Conservation (phyloP, 2,329 filamentous ascomycete genomes). For the Cercospora zeina region DNA sequence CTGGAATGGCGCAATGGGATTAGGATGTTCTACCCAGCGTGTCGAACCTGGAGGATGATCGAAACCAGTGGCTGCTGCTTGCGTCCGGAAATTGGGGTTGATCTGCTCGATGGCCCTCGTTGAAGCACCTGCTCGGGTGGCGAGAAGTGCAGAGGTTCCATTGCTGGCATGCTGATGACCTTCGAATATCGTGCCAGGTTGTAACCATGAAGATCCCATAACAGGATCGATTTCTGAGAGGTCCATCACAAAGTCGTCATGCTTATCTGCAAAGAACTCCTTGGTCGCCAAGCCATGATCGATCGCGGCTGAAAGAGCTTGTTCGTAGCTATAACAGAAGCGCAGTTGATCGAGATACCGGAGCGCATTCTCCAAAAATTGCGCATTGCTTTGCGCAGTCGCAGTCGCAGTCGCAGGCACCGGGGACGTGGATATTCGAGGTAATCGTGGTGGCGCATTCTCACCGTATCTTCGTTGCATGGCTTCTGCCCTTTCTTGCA, state of each 20-base stretch:
- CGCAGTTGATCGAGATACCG: conserved; percentile 62
- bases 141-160: conserved; percentile 27
- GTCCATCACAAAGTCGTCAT: conserved; percentile 61
- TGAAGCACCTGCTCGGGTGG: conserved; percentile 23
- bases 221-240: conserved; percentile 54
- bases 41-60: conserved; percentile 38
- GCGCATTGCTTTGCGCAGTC: conserved; percentile 33
- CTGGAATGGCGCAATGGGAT: conserved; percentile 33
- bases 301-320: conserved; percentile 55
- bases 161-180: conserved; percentile 61
- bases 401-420: conserved; percentile 25
- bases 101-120: conserved; percentile 37
- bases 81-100: conserved; percentile 35
- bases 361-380: conserved; percentile 58
- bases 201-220: conserved; percentile 61
- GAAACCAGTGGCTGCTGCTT: conserved; percentile 26
- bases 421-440: conserved; percentile 36
- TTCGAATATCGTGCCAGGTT: conserved; percentile 60
- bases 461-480: conserved; percentile 42
- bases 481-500: conserved; percentile 38
- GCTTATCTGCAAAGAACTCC: conserved; percentile 55
- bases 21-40: conserved; percentile 43
- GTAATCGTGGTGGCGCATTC: conserved; percentile 36
- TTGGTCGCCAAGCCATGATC: conserved; percentile 56
- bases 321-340: conserved; percentile 54